These are phyloP conservation scores for Stereocaulon alpinum DNA, from an alignment of 495 filamentous ascomycete species.

Conservation along the genomic window DNA sequence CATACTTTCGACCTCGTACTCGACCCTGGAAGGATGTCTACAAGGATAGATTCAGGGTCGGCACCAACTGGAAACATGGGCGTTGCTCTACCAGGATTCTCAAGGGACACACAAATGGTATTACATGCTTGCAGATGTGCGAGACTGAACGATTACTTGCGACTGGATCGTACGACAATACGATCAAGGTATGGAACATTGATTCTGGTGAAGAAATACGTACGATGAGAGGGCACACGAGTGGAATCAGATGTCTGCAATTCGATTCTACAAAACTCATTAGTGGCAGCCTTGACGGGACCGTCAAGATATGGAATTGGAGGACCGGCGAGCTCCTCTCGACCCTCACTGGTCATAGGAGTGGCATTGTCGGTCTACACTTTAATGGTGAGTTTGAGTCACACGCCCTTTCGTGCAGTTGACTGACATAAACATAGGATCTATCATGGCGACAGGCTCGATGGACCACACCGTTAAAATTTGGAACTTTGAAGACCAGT, in stretches of 20 bases:
- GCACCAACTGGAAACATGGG: conserved; percentile 93
- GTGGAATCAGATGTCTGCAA: conserved; percentile 77
- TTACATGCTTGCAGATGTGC: conserved; percentile 94
- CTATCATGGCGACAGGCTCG: conserved; percentile 76
- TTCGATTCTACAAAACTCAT: conserved; percentile 89
- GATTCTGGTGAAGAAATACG: conserved; percentile 76
- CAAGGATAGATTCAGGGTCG: conserved; percentile 78
- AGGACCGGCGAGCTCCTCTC: conserved; percentile 79
- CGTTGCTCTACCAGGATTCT: conserved; percentile 73
- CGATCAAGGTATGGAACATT: conserved; percentile 93
- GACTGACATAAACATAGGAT: conserved; percentile 19
- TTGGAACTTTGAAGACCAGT: conserved; percentile 82
- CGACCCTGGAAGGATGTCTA: conserved; percentile 91
- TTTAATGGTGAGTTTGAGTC: conserved; percentile 46
- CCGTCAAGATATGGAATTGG: conserved; percentile 93
- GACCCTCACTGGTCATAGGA: conserved; percentile 64
- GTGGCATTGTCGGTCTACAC: conserved; percentile 75
- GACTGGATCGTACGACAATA: conserved; percentile 89
- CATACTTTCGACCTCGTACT: conserved; percentile 40
- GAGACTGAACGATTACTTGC: conserved; percentile 66
- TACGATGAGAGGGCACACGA: conserved; percentile 69
- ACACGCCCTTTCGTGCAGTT: background rate
- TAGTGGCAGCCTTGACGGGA: conserved; percentile 70
- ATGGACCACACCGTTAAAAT: conserved; percentile 85
- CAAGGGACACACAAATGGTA: conserved; percentile 82